Evolutionary conservation across 1,139 yeast genomes (phyloP), one percentile per base, ranked within the genome.

Genomic region (Candida pseudoviswanathii): DNA sequence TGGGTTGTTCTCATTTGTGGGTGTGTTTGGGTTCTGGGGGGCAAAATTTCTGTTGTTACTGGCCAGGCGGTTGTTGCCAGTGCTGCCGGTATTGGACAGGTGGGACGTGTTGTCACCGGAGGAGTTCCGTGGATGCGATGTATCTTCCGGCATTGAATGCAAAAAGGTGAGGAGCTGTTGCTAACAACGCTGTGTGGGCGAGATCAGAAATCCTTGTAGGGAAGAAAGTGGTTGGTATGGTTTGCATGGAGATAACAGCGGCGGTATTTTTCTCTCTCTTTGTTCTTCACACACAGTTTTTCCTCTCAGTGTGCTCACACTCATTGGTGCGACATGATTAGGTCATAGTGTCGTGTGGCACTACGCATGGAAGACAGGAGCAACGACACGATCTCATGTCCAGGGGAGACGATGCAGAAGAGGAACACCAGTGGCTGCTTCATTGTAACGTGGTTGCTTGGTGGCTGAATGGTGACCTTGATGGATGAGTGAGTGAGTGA

Each of bases 31-130:
- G 24, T 41, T 34, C 36, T 41, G 41, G 41, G 48, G 33, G 41
- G 49, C 41, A 41, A 41, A 43, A 43, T 27, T 45, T 41, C 30
- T n/a, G 30, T 5, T 36, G n/a, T 10, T 31, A 33, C 11, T 31
- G 10, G 39, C 24, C 26, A 9, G n/a, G 7, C 24, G 27, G 26
- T 40, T 40, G 26, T 11, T 36, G 16, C n/a, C n/a, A n/a, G 22
- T 6, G 27, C 24, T 22, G 39, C 8, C n/a, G n/a, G 37, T 33
- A 33, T 36, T 36, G 3, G 39, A 7, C 27, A 7, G 39, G 11
- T 36, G 27, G 2, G 39, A 36, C 2, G 26, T 21, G n/a, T 21
- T 5, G 5, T 36, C 27, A 36, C 26, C 26, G 27, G 39, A 36
- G 8, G 26, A 21, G 4, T 36, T 11, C 26, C 27, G 26, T 5